Evolutionary conservation across 164 flowering plant species (phyloP), one percentile per base, ranked within the genome.

Genomic region (Kalanchoe fedtschenkoi): DNA sequence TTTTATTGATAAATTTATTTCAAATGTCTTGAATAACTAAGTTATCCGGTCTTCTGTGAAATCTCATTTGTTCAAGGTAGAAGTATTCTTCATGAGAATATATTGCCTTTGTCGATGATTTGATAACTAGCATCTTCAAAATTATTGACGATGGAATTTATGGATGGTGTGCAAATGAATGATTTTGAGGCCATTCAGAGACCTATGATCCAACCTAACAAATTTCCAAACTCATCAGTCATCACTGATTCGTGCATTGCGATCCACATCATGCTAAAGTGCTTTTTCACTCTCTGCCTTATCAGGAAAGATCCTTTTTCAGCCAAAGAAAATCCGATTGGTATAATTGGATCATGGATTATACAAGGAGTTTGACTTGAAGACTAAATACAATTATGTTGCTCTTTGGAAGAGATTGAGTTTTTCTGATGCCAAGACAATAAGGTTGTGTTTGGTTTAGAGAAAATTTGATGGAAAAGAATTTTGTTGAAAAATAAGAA

Each of bases 211-310:
- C 85, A 71, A 54, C 96, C 97, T 4, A 61, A 37, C 96, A 92
- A 55, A 95, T 92, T 66, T 75, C 97, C 59, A 85, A 65, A 70
- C 61, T 92, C 62, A 96, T 92, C 78, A 80, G 91, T 68, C 90
- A 74, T 65, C 99, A 93, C 78, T 97, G 99, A 10, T 93, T 93
- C 77, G 97, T 93, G 61, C 97, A 93, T 70, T 93, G 99, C 81
- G 99, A 93, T 65, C 99, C 99, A 43, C 99, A 93, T 80, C 89
- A 87, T 68, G 99, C 99, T 19, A 93, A 90, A 72, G 72, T 93
- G 78, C 65, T 93, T 32, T 76, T 93, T 74, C 95, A 97, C 4
- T 91, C 96, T 64, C 46, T 85, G 72, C 92, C 96, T 35, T 69
- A 77, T 38, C 69, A 76, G 21, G 73, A 65, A 66, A 70, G 69